phyloP scores from a whole-genome alignment of 164 flowering plant species.

The Warburgia ugandensis region DNA sequence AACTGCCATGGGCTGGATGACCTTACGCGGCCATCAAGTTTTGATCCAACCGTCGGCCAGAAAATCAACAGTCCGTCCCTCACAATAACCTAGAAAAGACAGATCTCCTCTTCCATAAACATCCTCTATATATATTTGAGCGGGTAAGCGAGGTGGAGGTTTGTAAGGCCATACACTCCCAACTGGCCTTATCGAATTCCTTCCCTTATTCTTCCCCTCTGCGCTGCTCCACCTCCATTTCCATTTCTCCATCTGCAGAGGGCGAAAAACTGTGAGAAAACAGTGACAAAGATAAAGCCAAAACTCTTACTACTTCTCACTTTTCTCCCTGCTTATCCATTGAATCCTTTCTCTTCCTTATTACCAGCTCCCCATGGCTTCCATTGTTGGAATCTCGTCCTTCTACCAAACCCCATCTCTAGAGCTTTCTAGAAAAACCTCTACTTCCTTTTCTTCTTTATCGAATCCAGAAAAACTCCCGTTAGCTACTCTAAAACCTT shows the following conservation, averaged over 20 bases:
- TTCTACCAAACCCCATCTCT: constrained; percentile 27
- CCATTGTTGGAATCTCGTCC: constrained; percentile 35
- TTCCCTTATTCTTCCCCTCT: constrained; percentile 9
- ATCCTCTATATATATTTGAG: too few relatives aligned
- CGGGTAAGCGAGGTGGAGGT: constrained; percentile 29
- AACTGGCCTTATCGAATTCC: constrained; percentile 13
- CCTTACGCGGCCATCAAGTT: too few relatives aligned
- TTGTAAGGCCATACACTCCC: constrained; percentile 26
- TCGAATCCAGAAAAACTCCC: constrained; percentile 15
- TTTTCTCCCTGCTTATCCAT: not conserved
- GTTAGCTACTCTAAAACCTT: constrained; percentile 3
- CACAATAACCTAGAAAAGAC: too few relatives aligned
- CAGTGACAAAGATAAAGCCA: not conserved
- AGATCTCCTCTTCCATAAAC: too few relatives aligned
- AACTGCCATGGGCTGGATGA: too few relatives aligned
- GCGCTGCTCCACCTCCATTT: too few relatives aligned
- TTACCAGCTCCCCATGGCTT: constrained; percentile 32
- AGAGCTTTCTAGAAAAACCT: constrained; percentile 17
- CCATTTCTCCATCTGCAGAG: not conserved
- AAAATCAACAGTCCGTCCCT: too few relatives aligned
- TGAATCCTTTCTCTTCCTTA: not conserved
- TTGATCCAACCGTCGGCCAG: too few relatives aligned
- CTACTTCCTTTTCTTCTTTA: constrained; percentile 9
- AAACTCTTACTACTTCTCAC: not conserved
- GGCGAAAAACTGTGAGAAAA: too few relatives aligned